phyloP scores from a whole-genome alignment of 106 monocot genomes.

The Platanthera guangdongensis region DNA sequence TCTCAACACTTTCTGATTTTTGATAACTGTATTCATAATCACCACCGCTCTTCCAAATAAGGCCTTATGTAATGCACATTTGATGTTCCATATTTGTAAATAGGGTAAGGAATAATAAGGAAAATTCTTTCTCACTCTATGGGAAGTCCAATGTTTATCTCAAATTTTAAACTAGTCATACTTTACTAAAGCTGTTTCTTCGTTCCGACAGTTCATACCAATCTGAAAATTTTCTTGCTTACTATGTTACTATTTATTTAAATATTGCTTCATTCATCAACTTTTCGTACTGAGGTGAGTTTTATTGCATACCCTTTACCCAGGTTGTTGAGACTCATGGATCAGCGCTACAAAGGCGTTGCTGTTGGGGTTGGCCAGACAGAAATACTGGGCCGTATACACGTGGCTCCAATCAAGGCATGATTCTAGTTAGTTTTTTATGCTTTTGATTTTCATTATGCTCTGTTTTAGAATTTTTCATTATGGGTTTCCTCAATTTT shows the following conservation, averaged over 20 bases:
- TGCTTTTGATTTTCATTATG: background rate
- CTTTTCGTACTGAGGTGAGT: background rate
- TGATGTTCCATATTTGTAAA: background rate
- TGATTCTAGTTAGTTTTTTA: background rate
- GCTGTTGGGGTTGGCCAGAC: constrained; percentile 97
- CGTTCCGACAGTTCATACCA: background rate
- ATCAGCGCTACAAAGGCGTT: constrained; percentile 81
- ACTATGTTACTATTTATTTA: no score
- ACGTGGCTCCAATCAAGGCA: constrained; percentile 93
- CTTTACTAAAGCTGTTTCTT: background rate
- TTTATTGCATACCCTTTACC: constrained; percentile 20
- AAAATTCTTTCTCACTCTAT: background rate
- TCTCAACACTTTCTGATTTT: no score
- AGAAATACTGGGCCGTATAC: constrained; percentile 90
- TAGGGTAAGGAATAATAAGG: background rate
- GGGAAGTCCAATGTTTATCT: background rate
- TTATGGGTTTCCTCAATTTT: background rate
- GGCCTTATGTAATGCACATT: background rate
- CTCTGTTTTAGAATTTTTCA: background rate
- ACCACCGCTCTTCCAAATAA: no score
- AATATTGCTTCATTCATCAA: background rate
- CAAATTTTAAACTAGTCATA: background rate
- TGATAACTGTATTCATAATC: no score
- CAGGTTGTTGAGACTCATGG: constrained; percentile 89
- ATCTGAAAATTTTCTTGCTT: background rate